Conservation (phyloP, 2,329 filamentous ascomycete genomes). For the Geosmithia flava region DNA sequence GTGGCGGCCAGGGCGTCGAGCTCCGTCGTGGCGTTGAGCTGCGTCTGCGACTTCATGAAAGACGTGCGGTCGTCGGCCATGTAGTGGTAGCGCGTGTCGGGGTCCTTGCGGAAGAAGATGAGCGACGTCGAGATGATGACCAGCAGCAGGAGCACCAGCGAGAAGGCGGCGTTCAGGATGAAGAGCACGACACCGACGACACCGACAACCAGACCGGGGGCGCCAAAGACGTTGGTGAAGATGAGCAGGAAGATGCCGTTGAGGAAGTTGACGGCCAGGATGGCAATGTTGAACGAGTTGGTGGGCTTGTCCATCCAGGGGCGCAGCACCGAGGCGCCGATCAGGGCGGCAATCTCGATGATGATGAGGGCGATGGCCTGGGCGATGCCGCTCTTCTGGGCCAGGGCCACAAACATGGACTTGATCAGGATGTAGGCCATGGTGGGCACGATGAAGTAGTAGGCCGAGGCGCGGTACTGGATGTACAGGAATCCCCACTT, state of each 20-base stretch:
- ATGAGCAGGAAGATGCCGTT: conserved; percentile 82
- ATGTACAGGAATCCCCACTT: conserved; percentile 98
- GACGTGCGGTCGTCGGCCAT: conserved; percentile 95
- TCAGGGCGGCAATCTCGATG: conserved; percentile 67
- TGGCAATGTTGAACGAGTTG: conserved; percentile 91
- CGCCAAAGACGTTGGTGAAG: conserved; percentile 77
- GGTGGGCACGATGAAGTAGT: conserved; percentile 83
- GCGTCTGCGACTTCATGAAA: conserved; percentile 92
- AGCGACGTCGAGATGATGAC: conserved; percentile 50
- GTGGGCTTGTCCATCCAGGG: conserved; percentile 99
- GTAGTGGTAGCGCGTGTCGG: conserved; percentile 86
- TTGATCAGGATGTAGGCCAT: conserved; percentile 76
- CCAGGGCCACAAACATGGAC: conserved; percentile 76
- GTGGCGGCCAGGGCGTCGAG: conserved; percentile 82
- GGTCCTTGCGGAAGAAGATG: conserved; percentile 82
- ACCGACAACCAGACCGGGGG: conserved; percentile 72
- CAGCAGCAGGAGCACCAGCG: conserved; percentile 70
- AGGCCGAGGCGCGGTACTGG: conserved; percentile 88
- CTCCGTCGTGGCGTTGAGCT: conserved; percentile 66
- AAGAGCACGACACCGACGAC: conserved; percentile 86
- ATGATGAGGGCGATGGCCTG: conserved; percentile 77
- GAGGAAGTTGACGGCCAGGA: conserved; percentile 79
- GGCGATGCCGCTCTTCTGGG: conserved; percentile 55
- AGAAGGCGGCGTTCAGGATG: conserved; percentile 73
- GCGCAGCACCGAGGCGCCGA: conserved; percentile 66